Base-by-base conservation (phyloP, 1,284 basidiomycete species). In the Spongiforma sp. region DNA sequence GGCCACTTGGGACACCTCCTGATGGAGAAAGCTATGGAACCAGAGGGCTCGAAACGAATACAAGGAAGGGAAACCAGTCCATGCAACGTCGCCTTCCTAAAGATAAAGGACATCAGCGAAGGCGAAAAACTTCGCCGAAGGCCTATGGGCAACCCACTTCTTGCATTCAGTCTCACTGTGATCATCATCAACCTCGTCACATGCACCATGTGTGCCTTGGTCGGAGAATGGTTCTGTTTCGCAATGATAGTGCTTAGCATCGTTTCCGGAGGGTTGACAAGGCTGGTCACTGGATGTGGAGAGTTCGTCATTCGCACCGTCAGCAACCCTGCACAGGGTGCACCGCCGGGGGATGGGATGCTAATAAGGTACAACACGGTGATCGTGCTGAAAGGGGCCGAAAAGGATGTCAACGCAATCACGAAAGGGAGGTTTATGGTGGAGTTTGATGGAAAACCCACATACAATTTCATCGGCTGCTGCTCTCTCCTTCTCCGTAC, bases 161-260 rank as follows among this genome's bases (percentile, higher is more conserved):
- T 71, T 24, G 72, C 65, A 26, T 26, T 71, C 43, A 26, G 71
- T 17, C 69, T 75, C 7, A 77, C n/a, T n/a, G n/a, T n/a, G n/a
- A n/a, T 78, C 30, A 15, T 58, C 0, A 43, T 58, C 61, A 77
- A 76, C 62, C 17, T 73, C 41, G 59, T n/a, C 9, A 59, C 68
- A 7, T 71, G 70, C 43, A 54, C 68, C 32, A 55, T 72, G 37
- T 76, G 69, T 52, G 74, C 66, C 1, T 1, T 73, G 30, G 59
- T 65, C 39, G 57, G 28, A 9, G 76, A 77, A 55, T 78, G 76
- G 76, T 71, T 53, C 46, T 59, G 59, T 28, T 76, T 72, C 46
- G 50, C 68, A 0, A 69, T 78, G 73, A 77, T 79, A 61, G 41
- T 73, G 1, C 63, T 78, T 24, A 78, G 78, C 6, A 71, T 77